Evolutionary conservation across 495 filamentous ascomycete species (phyloP), one percentile per base, ranked within the genome.

Genomic region (Daldinia concentrica): DNA sequence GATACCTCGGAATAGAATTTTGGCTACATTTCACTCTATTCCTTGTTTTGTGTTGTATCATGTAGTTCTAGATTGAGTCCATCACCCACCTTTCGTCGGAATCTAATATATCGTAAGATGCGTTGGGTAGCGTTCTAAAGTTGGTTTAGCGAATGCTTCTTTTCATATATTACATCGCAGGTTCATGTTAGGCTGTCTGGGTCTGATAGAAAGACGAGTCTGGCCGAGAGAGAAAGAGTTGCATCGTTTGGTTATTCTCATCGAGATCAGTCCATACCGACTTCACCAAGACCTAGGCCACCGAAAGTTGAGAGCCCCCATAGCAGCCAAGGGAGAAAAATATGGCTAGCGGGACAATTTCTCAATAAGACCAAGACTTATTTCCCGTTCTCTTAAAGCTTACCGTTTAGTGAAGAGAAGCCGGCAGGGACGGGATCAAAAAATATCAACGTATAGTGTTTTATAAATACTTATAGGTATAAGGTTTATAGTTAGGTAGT

Each of bases 1-100:
- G 41, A 54, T 57, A 61, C 57, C 27, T 64, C 12, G 62, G 26
- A 30, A 54, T 54, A 54, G 51, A 54, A 27, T 12, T 22, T 48
- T 48, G 19, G 22, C 43, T 24, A 48, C 34, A 24, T 22, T 11
- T 24, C 43, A 24, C 43, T 48, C 8, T 48, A 19, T 34, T 34
- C 32, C 41, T 19, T 48, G 43, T 48, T 6, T 48, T 24, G 0
- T 48, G 17, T 48, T 24, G 43, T 24, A 48, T 24, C 17, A 19
- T 24, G 17, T 22, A 48, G 43, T 48, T 48, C 19, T 48, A 48
- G 43, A 48, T 24, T 24, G 43, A 48, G 9, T 22, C 4, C 12
- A 22, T 19, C 3, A 48, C 24, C 43, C 43, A 48, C 19, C 7
- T 9, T 24, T 11, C 19, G 7, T 48, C 19, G 2, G 12, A 24